Conservation (phyloP, 495 filamentous ascomycete species). For the Penicillium fimorum region DNA sequence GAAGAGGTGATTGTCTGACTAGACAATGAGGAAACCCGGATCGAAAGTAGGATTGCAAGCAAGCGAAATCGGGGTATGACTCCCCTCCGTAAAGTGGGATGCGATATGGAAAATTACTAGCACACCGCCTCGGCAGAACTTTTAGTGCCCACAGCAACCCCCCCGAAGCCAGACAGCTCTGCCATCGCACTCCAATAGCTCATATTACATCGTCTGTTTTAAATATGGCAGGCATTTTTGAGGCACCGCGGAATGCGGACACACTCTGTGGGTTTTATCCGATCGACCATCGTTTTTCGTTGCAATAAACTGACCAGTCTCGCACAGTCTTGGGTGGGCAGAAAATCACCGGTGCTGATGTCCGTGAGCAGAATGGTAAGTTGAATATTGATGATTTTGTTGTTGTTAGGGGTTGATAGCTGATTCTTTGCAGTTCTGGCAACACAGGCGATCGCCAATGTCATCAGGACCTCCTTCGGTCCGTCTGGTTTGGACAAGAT, state of each 20-base stretch:
- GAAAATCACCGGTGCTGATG: slow-evolving; percentile 94
- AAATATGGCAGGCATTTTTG: slow-evolving; percentile 83
- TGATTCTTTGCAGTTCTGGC: slow-evolving; percentile 66
- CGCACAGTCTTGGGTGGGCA: slow-evolving; percentile 78
- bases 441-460: slow-evolving; percentile 96
- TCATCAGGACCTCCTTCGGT: slow-evolving; percentile 97
- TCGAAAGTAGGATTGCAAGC: slow-evolving; percentile 20
- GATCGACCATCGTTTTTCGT: neutral
- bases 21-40: slow-evolving; percentile 20
- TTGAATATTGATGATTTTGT: slow-evolving; percentile 2
- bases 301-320: slow-evolving; percentile 30
- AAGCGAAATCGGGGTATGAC: slow-evolving; percentile 23
- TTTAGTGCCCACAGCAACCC: slow-evolving; percentile 41
- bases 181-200: slow-evolving; percentile 29
- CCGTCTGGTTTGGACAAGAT: slow-evolving; percentile 98
- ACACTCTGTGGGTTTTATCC: slow-evolving; percentile 63
- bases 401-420: slow-evolving; percentile 9
- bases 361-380: slow-evolving; percentile 92
- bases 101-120: slow-evolving; percentile 26
- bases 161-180: slow-evolving; percentile 34
- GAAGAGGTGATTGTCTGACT: slow-evolving; percentile 24
- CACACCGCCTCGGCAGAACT: slow-evolving; percentile 51
- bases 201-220: slow-evolving; percentile 26
- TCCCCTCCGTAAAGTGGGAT: slow-evolving; percentile 46
- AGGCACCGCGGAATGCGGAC: slow-evolving; percentile 81